Evolutionary conservation across 805 yeast species (phyloP), one percentile per base, ranked within the genome.

Genomic region (Saccharomycopsis amapae): DNA sequence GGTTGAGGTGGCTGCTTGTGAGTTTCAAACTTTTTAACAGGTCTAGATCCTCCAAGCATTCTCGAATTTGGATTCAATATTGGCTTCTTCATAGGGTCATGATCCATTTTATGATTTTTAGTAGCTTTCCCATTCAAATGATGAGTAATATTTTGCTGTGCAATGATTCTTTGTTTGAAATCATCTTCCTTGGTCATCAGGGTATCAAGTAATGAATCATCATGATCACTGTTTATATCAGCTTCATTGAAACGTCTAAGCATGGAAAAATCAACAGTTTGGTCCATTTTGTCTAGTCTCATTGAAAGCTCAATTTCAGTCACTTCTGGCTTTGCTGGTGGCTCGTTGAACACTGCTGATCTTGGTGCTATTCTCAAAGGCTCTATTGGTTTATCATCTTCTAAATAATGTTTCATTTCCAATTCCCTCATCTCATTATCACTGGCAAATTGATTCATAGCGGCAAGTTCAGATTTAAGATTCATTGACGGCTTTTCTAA

Each of bases 221-320:
- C 46, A 22, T 26, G 24, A 30, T 43, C 46, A 26, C 46, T 43
- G 18, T 43, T 25, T 12, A 43, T 24, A 15, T 43, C 32, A 12
- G 40, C 42, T 15, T 43, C 19, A 38, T 43, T 33, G 20, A 43
- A 43, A 9, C 37, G 32, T 7, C 32, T 36, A 9, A 43, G 17
- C 46, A 43, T 36, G 10, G 37, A 31, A 25, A 28, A 31, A 31
- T 43, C 46, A 4, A 37, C 35, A 3, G 46, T 43, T 18, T 17
- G 23, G 23, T 34, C 37, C 37, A 34, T 40, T 31, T 32, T 32
- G 19, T 32, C 36, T 5, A 32, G 30, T 38, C 24, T 37, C 33
- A 25, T 25, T 24, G 44, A 22, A n/a, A 9, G 20, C 9, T 41
- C 44, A 5, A 13, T 23, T 13, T 33, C 30, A 15, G 6, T 17